phyloP scores from a whole-genome alignment of 2,329 filamentous ascomycete genomes.

The Xylaria sp. region DNA sequence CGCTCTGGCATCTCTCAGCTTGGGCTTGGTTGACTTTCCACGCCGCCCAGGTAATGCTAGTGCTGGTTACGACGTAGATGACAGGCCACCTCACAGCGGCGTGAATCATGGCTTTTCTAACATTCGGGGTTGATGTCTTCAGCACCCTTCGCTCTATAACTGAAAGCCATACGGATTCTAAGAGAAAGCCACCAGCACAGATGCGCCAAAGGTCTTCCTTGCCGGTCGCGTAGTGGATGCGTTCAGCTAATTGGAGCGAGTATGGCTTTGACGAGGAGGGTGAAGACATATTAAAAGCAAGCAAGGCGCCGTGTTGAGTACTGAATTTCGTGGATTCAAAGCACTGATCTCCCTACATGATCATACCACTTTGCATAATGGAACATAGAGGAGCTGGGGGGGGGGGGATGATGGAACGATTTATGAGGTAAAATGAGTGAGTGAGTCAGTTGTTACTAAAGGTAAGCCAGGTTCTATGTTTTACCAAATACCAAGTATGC shows the following conservation, averaged over 20 bases:
- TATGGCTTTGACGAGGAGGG: conserved; percentile 35
- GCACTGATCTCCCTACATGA: not conserved
- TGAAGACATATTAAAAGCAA: conserved; percentile 25
- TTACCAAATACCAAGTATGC: no score
- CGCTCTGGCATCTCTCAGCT: conserved; percentile 18
- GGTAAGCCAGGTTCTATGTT: not conserved
- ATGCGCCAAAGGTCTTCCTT: conserved; percentile 41
- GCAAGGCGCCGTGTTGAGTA: not conserved
- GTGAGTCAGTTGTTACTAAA: not conserved
- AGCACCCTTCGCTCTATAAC: conserved; percentile 39
- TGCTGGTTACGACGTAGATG: conserved; percentile 36
- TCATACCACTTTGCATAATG: not conserved
- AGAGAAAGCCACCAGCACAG: conserved; percentile 38
- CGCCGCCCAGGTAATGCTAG: conserved; percentile 43
- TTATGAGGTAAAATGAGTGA: not conserved
- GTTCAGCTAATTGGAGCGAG: conserved; percentile 40
- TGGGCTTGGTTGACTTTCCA: conserved; percentile 34
- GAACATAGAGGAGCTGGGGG: not conserved
- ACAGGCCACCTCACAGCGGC: conserved; percentile 38
- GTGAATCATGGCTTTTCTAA: conserved; percentile 36
- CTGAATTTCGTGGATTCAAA: not conserved
- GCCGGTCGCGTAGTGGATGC: conserved; percentile 40
- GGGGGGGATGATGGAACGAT: no score
- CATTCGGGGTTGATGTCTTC: conserved; percentile 35
- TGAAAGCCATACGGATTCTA: conserved; percentile 42